Evolutionary conservation across 2,329 filamentous ascomycete genomes (phyloP).

Genomic region (Ophiognomonia clavigignenti-juglandacearum): DNA sequence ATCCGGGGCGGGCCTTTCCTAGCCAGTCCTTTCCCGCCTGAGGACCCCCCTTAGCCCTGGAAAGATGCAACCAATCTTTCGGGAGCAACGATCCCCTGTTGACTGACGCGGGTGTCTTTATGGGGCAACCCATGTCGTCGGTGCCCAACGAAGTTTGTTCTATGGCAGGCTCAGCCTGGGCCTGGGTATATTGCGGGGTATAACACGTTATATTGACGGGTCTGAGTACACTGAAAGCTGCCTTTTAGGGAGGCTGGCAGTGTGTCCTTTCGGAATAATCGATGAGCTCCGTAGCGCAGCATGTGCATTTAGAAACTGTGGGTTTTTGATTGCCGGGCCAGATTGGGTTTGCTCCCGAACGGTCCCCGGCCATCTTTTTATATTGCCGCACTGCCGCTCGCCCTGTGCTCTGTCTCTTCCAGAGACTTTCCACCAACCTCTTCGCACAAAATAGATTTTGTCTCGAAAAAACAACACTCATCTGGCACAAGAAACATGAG

Average conservation of each 20-base stretch:
- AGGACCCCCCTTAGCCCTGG: neutral
- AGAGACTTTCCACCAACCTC: constrained; percentile 1
- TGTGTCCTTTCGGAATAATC: too few species aligned
- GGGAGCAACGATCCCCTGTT: constrained; percentile 15
- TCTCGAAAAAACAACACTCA: neutral
- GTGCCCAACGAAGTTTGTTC: constrained; percentile 15
- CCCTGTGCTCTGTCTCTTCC: neutral
- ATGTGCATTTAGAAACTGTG: constrained; percentile 1
- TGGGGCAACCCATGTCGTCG: constrained; percentile 7
- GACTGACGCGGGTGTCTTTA: constrained; percentile 4
- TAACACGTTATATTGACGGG: too few species aligned
- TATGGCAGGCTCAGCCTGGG: constrained; percentile 4
- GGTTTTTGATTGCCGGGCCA: neutral
- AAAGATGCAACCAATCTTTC: constrained; percentile 6
- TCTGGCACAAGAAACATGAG: constrained; percentile 11
- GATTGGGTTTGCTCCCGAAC: neutral
- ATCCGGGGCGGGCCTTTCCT: constrained; percentile 9
- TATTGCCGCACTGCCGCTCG: constrained; percentile 10
- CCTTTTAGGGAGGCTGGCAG: too few species aligned
- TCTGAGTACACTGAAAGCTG: too few species aligned
- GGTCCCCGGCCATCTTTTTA: constrained; percentile 4
- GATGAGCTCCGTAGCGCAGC: too few species aligned
- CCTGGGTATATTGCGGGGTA: too few species aligned
- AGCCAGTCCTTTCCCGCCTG: neutral
- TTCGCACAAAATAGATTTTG: too few species aligned